These are phyloP conservation scores for Phaeosphaeriaceae sp. DNA, from an alignment of 2,329 filamentous ascomycete species.

Conservation along the genomic window DNA sequence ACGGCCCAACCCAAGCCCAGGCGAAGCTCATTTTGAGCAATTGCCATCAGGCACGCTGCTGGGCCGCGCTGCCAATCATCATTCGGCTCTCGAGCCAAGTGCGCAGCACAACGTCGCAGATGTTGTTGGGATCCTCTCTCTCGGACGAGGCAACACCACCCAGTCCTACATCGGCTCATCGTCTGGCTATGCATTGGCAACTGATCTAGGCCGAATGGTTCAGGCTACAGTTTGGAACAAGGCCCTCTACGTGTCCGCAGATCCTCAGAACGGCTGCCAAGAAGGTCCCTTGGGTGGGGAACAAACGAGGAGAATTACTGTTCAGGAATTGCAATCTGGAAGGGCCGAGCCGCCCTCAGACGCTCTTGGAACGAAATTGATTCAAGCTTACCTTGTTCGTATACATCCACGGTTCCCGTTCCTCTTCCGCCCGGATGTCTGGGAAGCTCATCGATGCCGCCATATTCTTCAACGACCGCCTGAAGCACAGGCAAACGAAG, in stretches of 20 bases:
- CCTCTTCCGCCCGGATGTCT: constrained; percentile 56
- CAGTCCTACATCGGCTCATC: constrained; percentile 60
- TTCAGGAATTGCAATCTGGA: constrained; percentile 53
- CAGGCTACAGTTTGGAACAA: constrained; percentile 64
- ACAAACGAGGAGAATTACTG: constrained; percentile 40
- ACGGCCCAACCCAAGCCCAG: neutral
- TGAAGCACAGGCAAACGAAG: neutral
- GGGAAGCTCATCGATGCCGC: constrained; percentile 48
- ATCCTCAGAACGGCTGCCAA: neutral
- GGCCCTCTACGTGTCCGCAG: constrained; percentile 42
- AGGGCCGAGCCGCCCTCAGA: constrained; percentile 58
- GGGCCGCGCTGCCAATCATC: neutral
- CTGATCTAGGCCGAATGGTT: constrained; percentile 62
- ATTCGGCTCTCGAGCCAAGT: neutral
- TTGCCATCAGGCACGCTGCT: neutral
- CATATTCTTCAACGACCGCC: constrained; percentile 5
- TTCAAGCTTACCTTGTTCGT: constrained; percentile 56
- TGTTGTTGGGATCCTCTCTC: constrained; percentile 58
- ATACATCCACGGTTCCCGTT: constrained; percentile 61
- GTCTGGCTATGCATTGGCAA: constrained; percentile 58
- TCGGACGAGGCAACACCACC: constrained; percentile 54
- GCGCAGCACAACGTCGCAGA: constrained; percentile 13
- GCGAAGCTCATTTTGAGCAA: neutral
- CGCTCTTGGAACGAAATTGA: constrained; percentile 53
- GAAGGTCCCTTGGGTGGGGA: neutral